Conservation (phyloP, 225 moss, liverwort and hornwort genomes). For the Bryum argenteum region DNA sequence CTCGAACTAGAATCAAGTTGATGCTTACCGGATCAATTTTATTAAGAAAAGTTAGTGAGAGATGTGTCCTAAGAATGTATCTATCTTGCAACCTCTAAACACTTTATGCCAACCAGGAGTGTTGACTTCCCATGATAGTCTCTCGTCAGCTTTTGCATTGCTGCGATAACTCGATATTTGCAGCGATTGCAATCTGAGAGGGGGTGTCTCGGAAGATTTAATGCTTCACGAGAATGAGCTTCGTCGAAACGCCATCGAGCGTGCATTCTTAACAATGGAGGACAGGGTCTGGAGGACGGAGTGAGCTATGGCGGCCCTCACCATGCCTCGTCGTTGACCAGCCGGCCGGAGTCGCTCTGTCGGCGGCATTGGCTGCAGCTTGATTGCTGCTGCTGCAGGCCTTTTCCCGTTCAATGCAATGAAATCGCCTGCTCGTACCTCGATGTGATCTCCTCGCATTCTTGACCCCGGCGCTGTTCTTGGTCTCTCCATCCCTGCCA, state of each 20-base stretch:
- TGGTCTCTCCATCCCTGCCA: constrained; percentile 33
- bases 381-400: constrained; percentile 1
- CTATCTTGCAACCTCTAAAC: too few relatives aligned
- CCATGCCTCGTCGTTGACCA: constrained; percentile 50
- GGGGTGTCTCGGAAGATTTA: not conserved
- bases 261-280: constrained; percentile 45
- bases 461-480: constrained; percentile 9
- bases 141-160: too few relatives aligned
- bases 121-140: too few relatives aligned
- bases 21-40: too few relatives aligned
- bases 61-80: too few relatives aligned
- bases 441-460: constrained; percentile 24
- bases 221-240: constrained; percentile 31
- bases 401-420: not conserved
- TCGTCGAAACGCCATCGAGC: constrained; percentile 30
- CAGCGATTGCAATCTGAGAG: too few relatives aligned
- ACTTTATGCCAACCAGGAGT: too few relatives aligned
- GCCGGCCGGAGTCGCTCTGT: constrained; percentile 16
- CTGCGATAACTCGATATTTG: not conserved
- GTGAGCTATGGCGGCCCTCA: constrained; percentile 49
- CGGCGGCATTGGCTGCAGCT: constrained; percentile 18
- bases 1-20: too few relatives aligned
- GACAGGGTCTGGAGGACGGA: constrained; percentile 45
- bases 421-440: constrained; percentile 24
- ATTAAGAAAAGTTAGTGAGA: too few relatives aligned